Percentiles rank a stretch among this genome's conserved stretches.
phyloP scores from a whole-genome alignment of 306 rosid species.

The Spatholobus suberectus region DNA sequence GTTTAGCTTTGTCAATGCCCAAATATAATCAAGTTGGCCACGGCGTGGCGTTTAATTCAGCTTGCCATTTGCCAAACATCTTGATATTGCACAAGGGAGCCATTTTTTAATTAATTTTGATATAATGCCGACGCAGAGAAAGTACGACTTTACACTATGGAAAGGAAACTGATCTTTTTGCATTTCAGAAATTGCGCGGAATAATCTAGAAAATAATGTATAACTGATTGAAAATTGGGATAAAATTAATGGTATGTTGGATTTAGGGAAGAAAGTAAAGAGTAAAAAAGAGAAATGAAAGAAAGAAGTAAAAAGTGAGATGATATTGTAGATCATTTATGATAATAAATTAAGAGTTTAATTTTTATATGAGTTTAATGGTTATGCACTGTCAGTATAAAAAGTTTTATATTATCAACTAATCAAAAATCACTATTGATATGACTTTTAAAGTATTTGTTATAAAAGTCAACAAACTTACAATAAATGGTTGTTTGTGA shows the following conservation, averaged over 20 bases:
- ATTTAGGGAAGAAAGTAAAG: too few species aligned
- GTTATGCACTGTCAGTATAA: too few species aligned
- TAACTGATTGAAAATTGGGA: neutral
- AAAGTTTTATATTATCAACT: neutral
- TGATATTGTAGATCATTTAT: too few species aligned
- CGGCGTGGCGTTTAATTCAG: neutral
- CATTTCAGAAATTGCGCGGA: too few species aligned
- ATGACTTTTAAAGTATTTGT: too few species aligned
- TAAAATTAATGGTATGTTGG: too few species aligned
- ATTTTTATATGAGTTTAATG: too few species aligned
- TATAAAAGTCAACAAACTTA: neutral
- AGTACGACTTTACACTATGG: neutral
- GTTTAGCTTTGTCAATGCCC: neutral
- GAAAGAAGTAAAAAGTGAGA: too few species aligned
- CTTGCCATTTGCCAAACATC: neutral
- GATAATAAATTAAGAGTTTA: too few species aligned
- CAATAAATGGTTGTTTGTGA: too few species aligned
- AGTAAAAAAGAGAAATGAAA: too few species aligned
- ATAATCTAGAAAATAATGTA: neutral
- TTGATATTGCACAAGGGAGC: neutral
- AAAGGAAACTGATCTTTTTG: neutral
- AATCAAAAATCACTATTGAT: neutral
- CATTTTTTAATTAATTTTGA: neutral
- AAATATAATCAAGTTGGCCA: neutral
- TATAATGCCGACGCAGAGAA: neutral